Conservation (phyloP, 345 rosid species). For the Moringa oleifera region DNA sequence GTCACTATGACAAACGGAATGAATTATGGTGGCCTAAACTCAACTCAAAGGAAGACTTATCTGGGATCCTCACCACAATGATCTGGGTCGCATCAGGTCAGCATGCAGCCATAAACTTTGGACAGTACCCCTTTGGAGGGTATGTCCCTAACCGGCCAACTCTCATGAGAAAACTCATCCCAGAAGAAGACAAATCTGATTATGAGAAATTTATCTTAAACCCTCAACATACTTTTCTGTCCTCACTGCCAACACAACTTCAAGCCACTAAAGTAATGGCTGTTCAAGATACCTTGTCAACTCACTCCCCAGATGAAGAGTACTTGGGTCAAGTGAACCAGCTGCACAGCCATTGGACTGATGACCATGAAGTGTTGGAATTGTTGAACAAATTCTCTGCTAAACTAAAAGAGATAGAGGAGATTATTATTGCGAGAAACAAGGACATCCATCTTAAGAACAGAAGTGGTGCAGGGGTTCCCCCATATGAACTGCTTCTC, state of each 20-base stretch:
- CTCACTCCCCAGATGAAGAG: conserved; percentile 90
- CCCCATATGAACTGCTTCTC: conserved; percentile 77
- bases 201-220: conserved; percentile 55
- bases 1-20: conserved; percentile 71
- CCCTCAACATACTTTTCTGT: conserved; percentile 64
- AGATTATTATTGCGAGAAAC: conserved; percentile 51
- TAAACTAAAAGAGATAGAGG: conserved; percentile 62
- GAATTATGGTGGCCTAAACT: conserved; percentile 99
- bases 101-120: conserved; percentile 94
- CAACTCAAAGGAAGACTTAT: conserved; percentile 59
- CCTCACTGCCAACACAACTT: conserved; percentile 74
- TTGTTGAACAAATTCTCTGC: conserved; percentile 48
- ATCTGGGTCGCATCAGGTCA: conserved; percentile 92
- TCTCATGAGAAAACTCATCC: conserved; percentile 66
- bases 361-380: conserved; percentile 45
- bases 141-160: conserved; percentile 93
- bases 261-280: conserved; percentile 99
- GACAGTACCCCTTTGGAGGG: conserved; percentile 95
- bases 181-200: conserved; percentile 48
- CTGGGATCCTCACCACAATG: conserved; percentile 63
- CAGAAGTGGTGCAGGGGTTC: conserved; percentile 88
- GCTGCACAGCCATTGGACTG: conserved; percentile 59
- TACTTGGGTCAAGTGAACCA: conserved; percentile 57
- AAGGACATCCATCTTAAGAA: conserved; percentile 50
- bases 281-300: conserved; percentile 81